These are phyloP conservation scores for Metarhizium brunneum DNA, from an alignment of 2,329 filamentous ascomycete genomes.

Conservation along the genomic window DNA sequence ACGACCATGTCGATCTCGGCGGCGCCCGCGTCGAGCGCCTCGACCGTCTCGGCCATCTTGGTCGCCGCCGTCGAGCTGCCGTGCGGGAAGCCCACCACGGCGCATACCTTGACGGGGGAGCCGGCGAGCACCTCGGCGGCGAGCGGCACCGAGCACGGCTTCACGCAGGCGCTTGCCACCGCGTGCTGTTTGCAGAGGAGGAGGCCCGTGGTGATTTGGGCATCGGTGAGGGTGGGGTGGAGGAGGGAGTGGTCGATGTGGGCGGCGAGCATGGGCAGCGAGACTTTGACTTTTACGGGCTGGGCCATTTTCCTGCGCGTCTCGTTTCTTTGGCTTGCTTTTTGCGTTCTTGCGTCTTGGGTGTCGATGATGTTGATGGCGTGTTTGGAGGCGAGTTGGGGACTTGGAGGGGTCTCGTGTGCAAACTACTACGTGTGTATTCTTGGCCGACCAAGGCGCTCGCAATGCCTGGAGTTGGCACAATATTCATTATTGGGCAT, in stretches of 20 bases:
- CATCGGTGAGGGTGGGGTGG: slow-evolving; percentile 49
- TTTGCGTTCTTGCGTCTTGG: no score
- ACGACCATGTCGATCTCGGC: slow-evolving; percentile 16
- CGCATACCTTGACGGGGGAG: slow-evolving; percentile 40
- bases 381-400: no score
- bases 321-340: no score
- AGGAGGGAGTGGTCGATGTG: slow-evolving; percentile 53
- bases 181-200: slow-evolving; percentile 33
- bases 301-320: not conserved
- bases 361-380: no score
- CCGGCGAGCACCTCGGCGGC: slow-evolving; percentile 38
- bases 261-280: slow-evolving; percentile 37
- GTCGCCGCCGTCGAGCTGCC: slow-evolving; percentile 40
- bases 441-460: no score
- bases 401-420: no score
- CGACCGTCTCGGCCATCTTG: no score
- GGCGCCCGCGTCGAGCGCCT: no score
- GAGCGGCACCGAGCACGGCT: slow-evolving; percentile 43
- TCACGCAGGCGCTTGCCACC: slow-evolving; percentile 49
- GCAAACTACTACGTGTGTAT: no score
- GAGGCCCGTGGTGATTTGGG: slow-evolving; percentile 40
- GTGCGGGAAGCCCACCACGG: slow-evolving; percentile 53
- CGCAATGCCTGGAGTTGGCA: no score
- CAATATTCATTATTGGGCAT: no score
- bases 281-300: slow-evolving; percentile 16